Base-by-base conservation (phyloP, 257 asterid species). In the Thymus quinquecostatus region DNA sequence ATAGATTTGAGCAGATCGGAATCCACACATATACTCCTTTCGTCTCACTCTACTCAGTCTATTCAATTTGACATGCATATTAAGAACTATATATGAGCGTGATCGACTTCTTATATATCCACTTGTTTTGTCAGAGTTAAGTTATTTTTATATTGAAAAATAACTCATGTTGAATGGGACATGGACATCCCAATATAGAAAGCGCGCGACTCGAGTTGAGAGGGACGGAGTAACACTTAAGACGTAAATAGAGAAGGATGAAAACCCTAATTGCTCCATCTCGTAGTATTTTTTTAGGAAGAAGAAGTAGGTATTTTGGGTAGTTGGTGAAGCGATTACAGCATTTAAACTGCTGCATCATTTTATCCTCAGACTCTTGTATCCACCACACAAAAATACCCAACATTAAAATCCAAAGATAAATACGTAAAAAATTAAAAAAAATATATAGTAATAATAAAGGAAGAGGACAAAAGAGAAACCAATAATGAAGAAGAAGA, bases 291-390 rank as follows among this genome's bases (percentile, higher is more conserved):
- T 29, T 13, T 4, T n/a, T 36, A 10, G 9, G 40, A 9, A 40
- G 27, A 53, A 5, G 21, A 53, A 2, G 28, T 49, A 49, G 8
- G 55, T 2, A 32, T 10, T 10, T 21, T 33, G 0, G 62, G 14
- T 36, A 33, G 10, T 54, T 55, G 66, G 66, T 12, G 34, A 33
- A 47, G 55, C 47, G 6, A 40, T 54, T 43, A 40, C 40, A 79
- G 78, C 84, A 81, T 79, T 78, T 79, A 75, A 74, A 65, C 67
- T 82, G 91, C 82, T 74, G 33, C 11, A 45, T 34, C 28, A 5
- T 29, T 59, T 79, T 87, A 85, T 85, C 91, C 82, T 82, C 85
- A 75, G 66, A 77, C 84, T 78, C 80, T 72, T 50, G 36, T 80
- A 82, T 81, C 84, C 92, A 84, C 90, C 94, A 85, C 86, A 87